Evolutionary conservation across 192 early-diverging fungal species (phyloP).

Genomic region (Mortierella hygrophila): DNA sequence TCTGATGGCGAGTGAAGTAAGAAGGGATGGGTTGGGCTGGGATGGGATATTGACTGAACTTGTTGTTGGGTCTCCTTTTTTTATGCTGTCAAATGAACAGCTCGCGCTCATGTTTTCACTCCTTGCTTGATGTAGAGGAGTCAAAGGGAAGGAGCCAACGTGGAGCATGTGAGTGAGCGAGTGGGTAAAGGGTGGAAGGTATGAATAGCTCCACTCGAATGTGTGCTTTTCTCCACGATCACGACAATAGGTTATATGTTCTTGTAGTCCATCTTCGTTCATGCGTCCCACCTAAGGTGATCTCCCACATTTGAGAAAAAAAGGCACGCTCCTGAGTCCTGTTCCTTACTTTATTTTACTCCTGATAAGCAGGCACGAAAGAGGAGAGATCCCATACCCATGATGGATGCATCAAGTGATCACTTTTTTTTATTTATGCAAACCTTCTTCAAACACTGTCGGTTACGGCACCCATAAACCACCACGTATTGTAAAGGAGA

Average conservation of each 20-base stretch:
- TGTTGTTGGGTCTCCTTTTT: not conserved
- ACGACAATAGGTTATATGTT: not conserved
- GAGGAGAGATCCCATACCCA: not conserved
- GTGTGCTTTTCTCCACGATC: not conserved
- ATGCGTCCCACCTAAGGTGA: not conserved
- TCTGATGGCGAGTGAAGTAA: too few species aligned
- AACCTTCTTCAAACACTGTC: not conserved
- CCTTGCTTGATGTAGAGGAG: conserved; percentile 6
- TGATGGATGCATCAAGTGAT: not conserved
- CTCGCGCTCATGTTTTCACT: not conserved
- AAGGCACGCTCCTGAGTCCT: not conserved
- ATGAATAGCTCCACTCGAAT: not conserved
- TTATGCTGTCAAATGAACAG: not conserved
- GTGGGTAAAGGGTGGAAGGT: not conserved
- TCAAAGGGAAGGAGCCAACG: not conserved
- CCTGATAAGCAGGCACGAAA: not conserved
- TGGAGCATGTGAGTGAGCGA: not conserved
- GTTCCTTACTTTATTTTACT: not conserved
- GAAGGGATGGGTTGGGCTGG: not conserved
- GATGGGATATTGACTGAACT: not conserved
- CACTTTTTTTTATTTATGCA: not conserved
- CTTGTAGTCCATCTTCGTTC: not conserved
- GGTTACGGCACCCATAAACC: not conserved
- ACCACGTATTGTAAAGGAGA: not conserved
- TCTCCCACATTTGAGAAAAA: not conserved